Base-by-base conservation (phyloP, 805 yeast species). In the Metschnikowia lochheadii region DNA sequence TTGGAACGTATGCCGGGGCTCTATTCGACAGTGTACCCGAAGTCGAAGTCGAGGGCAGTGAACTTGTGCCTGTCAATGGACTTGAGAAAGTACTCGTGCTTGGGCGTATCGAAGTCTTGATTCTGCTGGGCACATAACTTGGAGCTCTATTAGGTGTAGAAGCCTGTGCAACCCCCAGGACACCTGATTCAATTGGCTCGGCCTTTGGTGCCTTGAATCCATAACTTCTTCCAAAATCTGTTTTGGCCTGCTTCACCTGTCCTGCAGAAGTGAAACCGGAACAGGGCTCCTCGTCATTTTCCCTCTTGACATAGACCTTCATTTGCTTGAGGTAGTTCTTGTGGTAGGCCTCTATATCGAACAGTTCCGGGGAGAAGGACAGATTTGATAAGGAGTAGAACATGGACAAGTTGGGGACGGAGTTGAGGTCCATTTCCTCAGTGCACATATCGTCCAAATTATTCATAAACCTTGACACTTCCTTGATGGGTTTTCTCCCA, bases 1-100 rank as follows among this genome's bases (percentile, higher is more conserved):
- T 54, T 2, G 73, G 73, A 11, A 70, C 62, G 50, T 69, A 69
- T 3, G 66, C 58, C 3, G 75, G 75, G 0, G 75, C 75, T 49
- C 50, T 51, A n/a, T 56, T 58, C 29, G 29, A 26, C 29, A 8
- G 29, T 26, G 11, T 8, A 8, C 29, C 29, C 29, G 29, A 8
- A 26, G 5, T 26, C 29, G 29, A 26, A 26, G 29, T 26, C 29
- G 8, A 26, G 13, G 29, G 3, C 29, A 26, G 29, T 11, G 29
- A 10, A 8, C 29, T 26, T 10, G 29, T 26, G 11, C 29, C 29
- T 26, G 10, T 10, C 29, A 26, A 11, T 8, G 21, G 5, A 8
- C 33, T 26, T 26, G 13, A 17, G 21, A 26, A 18, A 13, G 33
- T 20, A 6, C 31, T 26, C 33, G 10, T 15, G 3, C 18, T 17